phyloP scores from a whole-genome alignment of 1,284 basidiomycete species.

The Phenoliferia sp. region DNA sequence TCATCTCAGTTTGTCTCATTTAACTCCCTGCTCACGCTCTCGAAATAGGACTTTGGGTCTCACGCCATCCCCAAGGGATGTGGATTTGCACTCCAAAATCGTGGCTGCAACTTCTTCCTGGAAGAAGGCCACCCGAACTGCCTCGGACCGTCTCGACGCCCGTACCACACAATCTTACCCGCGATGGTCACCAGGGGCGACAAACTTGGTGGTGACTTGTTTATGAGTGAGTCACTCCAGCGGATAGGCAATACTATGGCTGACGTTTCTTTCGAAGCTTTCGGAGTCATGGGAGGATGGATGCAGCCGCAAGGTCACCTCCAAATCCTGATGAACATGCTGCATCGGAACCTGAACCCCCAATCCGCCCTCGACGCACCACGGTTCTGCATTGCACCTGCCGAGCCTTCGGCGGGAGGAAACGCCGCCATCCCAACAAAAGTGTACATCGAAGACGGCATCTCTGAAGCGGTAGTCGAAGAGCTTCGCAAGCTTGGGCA shows the following conservation, averaged over 20 bases:
- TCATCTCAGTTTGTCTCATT: neutral
- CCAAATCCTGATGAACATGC: slow-evolving; percentile 83
- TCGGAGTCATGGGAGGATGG: slow-evolving; percentile 47
- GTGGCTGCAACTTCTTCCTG: slow-evolving; percentile 79
- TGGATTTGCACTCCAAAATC: slow-evolving; percentile 93
- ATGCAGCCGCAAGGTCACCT: slow-evolving; percentile 95
- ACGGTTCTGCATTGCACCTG: slow-evolving; percentile 72
- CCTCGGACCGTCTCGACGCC: slow-evolving; percentile 48
- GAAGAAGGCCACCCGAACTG: slow-evolving; percentile 77
- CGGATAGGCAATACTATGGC: slow-evolving; percentile 49
- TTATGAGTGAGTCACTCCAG: slow-evolving; percentile 51
- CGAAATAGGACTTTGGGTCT: slow-evolving; percentile 48
- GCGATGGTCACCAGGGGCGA: slow-evolving; percentile 63
- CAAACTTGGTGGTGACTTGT: slow-evolving; percentile 59
- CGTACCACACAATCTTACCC: slow-evolving; percentile 53
- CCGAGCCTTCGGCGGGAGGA: slow-evolving; percentile 30
- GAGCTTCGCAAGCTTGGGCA: slow-evolving; percentile 72
- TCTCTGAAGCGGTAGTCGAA: slow-evolving; percentile 44
- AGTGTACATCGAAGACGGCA: slow-evolving; percentile 83
- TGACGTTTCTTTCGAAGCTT: slow-evolving; percentile 8
- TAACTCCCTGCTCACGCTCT: neutral
- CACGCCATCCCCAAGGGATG: slow-evolving; percentile 81
- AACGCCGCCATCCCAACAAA: slow-evolving; percentile 68
- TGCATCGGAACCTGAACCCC: slow-evolving; percentile 69
- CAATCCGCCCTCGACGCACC: slow-evolving; percentile 87